phyloP scores from a whole-genome alignment of 176 grass and related monocot species.

The Avena insularis region DNA sequence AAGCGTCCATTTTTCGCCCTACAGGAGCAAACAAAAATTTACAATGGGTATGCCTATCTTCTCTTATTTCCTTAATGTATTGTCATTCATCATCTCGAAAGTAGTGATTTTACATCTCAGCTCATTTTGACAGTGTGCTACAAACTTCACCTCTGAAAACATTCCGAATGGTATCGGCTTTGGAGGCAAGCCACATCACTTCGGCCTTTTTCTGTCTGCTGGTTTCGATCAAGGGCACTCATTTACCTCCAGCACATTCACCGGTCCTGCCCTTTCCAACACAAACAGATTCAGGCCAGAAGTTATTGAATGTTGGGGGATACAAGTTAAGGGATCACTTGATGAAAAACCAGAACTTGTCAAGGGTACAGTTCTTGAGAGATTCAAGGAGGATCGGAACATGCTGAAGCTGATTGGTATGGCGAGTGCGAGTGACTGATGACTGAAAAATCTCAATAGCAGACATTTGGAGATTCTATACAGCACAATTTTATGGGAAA shows the following conservation, averaged over 20 bases:
- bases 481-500: conserved; percentile 14
- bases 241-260: conserved; percentile 82
- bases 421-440: conserved; percentile 78
- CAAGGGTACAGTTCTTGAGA: conserved; percentile 90
- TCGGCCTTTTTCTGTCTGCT: conserved; percentile 90
- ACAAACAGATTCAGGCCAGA: conserved; percentile 69
- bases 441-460: background rate
- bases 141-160: conserved; percentile 80
- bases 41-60: conserved; percentile 79
- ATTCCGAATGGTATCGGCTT: conserved; percentile 97
- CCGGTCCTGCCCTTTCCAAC: conserved; percentile 74
- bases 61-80: conserved; percentile 23
- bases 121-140: conserved; percentile 66
- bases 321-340: conserved; percentile 55
- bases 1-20: conserved; percentile 83
- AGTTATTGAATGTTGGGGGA: conserved; percentile 89
- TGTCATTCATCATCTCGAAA: background rate
- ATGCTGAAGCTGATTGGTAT: conserved; percentile 97
- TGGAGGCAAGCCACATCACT: conserved; percentile 83
- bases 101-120: background rate
- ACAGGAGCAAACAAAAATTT: conserved; percentile 87
- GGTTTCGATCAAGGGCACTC: conserved; percentile 94
- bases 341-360: conserved; percentile 51
- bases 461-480: conserved; percentile 32
- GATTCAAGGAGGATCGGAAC: conserved; percentile 98